phyloP scores from a whole-genome alignment of 345 rosid species.

The Acer negundo region DNA sequence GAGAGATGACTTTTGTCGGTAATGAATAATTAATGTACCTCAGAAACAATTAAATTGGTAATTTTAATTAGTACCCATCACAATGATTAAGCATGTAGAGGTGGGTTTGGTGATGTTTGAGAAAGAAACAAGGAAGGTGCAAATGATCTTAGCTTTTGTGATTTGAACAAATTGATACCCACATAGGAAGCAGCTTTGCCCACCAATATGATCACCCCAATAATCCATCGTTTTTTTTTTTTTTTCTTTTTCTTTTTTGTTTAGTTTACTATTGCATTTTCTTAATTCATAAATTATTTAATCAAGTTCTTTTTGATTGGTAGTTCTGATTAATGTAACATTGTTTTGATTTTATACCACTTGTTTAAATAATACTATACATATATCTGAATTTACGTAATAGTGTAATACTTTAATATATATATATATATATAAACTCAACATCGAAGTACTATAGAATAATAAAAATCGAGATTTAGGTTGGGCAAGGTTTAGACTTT shows the following conservation, averaged over 20 bases:
- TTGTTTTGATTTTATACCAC: background rate
- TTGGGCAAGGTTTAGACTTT: no score
- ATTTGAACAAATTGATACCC: background rate
- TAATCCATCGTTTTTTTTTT: background rate
- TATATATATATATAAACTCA: no score
- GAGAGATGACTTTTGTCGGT: background rate
- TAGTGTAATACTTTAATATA: no score
- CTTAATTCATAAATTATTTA: background rate
- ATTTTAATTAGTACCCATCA: background rate
- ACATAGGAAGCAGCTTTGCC: conserved; percentile 7
- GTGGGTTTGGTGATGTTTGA: background rate
- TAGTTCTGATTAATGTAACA: background rate
- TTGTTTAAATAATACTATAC: no score
- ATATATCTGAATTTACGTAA: no score
- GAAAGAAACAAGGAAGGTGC: background rate
- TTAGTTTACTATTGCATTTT: background rate
- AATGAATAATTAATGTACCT: background rate
- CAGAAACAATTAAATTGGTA: background rate
- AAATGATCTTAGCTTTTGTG: background rate
- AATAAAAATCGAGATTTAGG: no score
- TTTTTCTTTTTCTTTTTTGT: no score
- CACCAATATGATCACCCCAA: background rate
- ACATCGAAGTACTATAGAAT: no score
- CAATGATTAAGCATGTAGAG: background rate
- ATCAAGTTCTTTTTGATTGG: background rate